Evolutionary conservation across 495 filamentous ascomycete genomes (phyloP), one percentile per base, ranked within the genome.

Genomic region (Penicillium salamii): DNA sequence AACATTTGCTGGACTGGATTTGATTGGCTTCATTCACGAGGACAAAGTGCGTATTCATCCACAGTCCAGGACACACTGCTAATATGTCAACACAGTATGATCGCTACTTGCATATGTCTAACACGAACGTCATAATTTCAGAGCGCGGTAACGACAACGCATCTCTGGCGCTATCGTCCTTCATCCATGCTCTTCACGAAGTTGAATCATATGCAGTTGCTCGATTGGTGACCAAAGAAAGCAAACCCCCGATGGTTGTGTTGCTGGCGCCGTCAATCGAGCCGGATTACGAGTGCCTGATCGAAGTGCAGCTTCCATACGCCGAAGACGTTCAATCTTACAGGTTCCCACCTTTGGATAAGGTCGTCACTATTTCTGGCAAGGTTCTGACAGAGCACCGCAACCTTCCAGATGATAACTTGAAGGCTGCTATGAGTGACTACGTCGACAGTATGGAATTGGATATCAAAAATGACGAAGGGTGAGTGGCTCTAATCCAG

Each of bases 371-470:
- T 1, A 76, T 96, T 7, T 88, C 86, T n/a, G 95, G 93, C n/a
- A 89, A 89, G 47, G 71, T 79, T 14, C 75, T 96, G 18, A 86
- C 77, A 7, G 82, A 95, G 46, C 93, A 99, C 68, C 85, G 91
- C 13, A 86, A 95, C 54, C 78, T 99, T 3, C 95, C 95, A 2
- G 83, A 67, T n/a, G 76, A 85, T 12, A 79, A 86, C 5, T 70
- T 97, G 47, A 75, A 80, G 32, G 65, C 84, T 28, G 85, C 89
- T 1, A 96, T 97, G 92, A 85, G 83, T 58, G 83, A 88, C 50
- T 97, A 91, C 59, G 90, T 99, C 2, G 89, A 97, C 58, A 82
- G 78, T 33, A 97, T 99, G 95, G 91, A 99, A 59, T 71, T 99
- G 0, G 79, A 78, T 44, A 77, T 69, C 18, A 72, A 68, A 29